Base-by-base conservation (phyloP, 2,329 filamentous ascomycete species). In the Salinomyces thailandicus region DNA sequence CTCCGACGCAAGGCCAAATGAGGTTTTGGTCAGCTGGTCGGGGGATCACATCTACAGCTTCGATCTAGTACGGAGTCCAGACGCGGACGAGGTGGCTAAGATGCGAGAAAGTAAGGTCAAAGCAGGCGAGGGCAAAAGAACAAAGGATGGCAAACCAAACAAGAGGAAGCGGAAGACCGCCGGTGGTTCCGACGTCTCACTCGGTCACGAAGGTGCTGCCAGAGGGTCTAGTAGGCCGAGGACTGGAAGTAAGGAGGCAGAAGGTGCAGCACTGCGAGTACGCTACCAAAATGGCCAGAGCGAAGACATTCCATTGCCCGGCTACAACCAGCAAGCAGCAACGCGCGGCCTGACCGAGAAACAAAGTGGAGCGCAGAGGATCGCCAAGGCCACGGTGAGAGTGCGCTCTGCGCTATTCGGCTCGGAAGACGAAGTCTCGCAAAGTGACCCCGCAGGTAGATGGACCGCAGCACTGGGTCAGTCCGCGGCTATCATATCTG, bases 21-120 rank as follows among this genome's bases (percentile, higher is more conserved):
- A 81, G 49, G 70, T 81, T 49, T 59, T 81, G 11, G 77, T 74
- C 15, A 80, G 76, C 47, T 81, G 77, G 77, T 79, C 75, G 14
- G 75, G 73, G 15, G 75, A 79, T 44, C 68, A 74, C 44, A 76
- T 80, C 35, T 56, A 57, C 57, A 45, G 39, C 47, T 81, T 81
- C 49, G 75, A 81, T 49, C 64, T 81, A 12, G 59, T 77, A 29
- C 67, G 68, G 2, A 72, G 68, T 46, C 68, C 73, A 2, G 73
- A 77, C 58, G 69, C 68, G 5, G 57, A 60, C 15, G 48, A 38
- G 18, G 39, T 16, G 16, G 38, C 30, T 5, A 45, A 24, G n/a
- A 28, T 17, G 18, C 14, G 31, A 26, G 31, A n/a, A 13, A 24
- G 27, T 9, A 46, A 52, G 3, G 51, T 52, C 3, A 55, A 53